Evolutionary conservation across 2,329 filamentous ascomycete genomes (phyloP), one percentile per base, ranked within the genome.

Genomic region (Pseudocercospora crystallina): DNA sequence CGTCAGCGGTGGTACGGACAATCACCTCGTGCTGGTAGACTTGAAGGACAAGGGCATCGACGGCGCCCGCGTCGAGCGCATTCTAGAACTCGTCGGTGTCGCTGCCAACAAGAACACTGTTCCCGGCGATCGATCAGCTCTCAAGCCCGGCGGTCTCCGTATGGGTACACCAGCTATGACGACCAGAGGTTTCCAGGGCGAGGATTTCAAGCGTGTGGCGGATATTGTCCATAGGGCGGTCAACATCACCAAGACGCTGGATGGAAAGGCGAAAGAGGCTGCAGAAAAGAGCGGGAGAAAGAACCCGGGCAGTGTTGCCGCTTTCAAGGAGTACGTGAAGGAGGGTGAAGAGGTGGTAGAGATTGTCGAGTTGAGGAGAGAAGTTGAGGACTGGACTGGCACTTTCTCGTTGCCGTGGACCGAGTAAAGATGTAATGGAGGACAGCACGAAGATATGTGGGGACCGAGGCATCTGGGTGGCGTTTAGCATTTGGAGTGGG

Each of bases 71-170:
- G 88, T 97, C 36, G 94, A 99, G 82, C 86, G 89, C 50, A 85
- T 99, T 51, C 85, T 99, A 13, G 94, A 99, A 80, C 88, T 95
- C 71, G 94, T 96, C 74, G 95, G 95, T 79, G 95, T 97, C 45
- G 94, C 94, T n/a, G 87, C 89, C 69, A 99, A 99, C 80, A 99
- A 99, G 81, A 99, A 99, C 77, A 96, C 94, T 7, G 92, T 96
- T 0, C 94, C 94, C 1, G 94, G 92, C 37, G 94, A 99, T 74
- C 89, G 86, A 69, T 96, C 90, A 1, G 94, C 94, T 1, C 82
- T 99, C 67, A 89, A 92, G 58, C 94, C 94, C 11, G 92, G 92
- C 60, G 94, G 94, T 58, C 80, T 99, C 59, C 86, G 94, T 60
- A 91, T 99, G 75, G 94, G 94, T 49, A 94, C 92, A 0, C 94